These are phyloP conservation scores for Collybiopsis luxurians DNA, from an alignment of 768 basidiomycete species.

Conservation along the genomic window DNA sequence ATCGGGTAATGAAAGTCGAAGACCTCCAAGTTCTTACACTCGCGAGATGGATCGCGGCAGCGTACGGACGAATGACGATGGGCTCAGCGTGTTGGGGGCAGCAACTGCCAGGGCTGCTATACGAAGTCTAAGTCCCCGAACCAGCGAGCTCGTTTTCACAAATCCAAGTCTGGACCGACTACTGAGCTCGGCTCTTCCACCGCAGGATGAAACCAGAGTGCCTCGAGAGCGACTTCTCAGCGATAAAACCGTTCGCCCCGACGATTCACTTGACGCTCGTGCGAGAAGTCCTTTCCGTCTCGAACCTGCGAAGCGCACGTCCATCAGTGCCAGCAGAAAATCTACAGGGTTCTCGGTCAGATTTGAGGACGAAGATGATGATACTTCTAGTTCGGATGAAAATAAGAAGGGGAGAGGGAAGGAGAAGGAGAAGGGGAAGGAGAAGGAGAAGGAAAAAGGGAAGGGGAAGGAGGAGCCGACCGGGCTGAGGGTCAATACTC, in stretches of 20 bases:
- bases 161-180: neutral
- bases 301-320: conserved; percentile 28
- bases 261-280: conserved; percentile 29
- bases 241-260: conserved; percentile 6
- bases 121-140: conserved; percentile 45
- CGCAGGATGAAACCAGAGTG: neutral
- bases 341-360: conserved; percentile 14
- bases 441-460: conserved; percentile 4
- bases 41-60: conserved; percentile 21
- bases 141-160: conserved; percentile 25
- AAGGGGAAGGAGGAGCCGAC: conserved; percentile 13
- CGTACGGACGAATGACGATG: conserved; percentile 25
- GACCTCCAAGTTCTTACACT: neutral
- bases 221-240: neutral
- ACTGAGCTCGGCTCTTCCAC: neutral
- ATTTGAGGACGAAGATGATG: conserved; percentile 13
- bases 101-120: conserved; percentile 37
- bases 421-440: neutral
- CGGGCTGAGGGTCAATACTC: conserved; percentile 14
- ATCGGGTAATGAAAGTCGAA: neutral
- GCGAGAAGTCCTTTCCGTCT: conserved; percentile 46
- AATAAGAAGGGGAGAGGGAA: conserved; percentile 2
- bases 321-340: neutral
- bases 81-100: conserved; percentile 25
- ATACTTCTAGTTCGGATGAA: too few relatives aligned